Conservation (phyloP, 129 eudicot species). For the Pseudognaphalium luteoalbum region DNA sequence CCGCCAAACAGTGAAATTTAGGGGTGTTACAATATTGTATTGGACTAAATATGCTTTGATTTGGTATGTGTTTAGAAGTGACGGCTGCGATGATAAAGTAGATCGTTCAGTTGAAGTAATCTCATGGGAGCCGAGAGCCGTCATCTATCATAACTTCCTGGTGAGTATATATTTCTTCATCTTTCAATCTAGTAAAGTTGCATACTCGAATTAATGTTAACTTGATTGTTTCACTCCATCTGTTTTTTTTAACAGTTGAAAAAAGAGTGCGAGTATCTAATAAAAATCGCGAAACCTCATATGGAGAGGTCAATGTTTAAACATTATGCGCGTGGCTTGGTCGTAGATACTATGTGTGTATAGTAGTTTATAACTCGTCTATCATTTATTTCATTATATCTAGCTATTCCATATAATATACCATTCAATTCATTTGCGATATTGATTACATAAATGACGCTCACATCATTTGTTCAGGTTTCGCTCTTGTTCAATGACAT, state of each 20-base stretch:
- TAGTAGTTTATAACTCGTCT: constrained; percentile 14
- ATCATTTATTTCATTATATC: too few species aligned
- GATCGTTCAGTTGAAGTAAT: constrained; percentile 71
- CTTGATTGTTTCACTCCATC: too few species aligned
- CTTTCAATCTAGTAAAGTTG: background rate
- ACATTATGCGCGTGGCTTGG: constrained; percentile 68
- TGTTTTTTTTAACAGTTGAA: constrained; percentile 52
- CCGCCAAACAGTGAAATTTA: too few species aligned
- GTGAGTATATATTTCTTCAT: background rate
- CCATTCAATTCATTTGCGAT: background rate
- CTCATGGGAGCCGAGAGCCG: constrained; percentile 78
- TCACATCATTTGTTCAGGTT: constrained; percentile 50
- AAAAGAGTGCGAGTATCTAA: constrained; percentile 85
- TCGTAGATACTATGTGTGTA: constrained; percentile 44
- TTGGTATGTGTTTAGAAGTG: constrained; percentile 32
- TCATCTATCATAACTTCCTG: constrained; percentile 23
- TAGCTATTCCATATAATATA: too few species aligned
- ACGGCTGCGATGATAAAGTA: constrained; percentile 34
- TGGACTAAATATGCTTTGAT: constrained; percentile 5
- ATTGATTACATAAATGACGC: background rate
- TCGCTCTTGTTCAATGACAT: constrained; percentile 86
- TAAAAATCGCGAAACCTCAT: constrained; percentile 81
- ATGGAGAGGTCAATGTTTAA: constrained; percentile 87
- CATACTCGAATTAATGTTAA: too few species aligned
- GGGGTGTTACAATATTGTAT: too few species aligned